Base-by-base conservation (phyloP, 2,329 filamentous ascomycete species). In the Ustilaginoidea virens region DNA sequence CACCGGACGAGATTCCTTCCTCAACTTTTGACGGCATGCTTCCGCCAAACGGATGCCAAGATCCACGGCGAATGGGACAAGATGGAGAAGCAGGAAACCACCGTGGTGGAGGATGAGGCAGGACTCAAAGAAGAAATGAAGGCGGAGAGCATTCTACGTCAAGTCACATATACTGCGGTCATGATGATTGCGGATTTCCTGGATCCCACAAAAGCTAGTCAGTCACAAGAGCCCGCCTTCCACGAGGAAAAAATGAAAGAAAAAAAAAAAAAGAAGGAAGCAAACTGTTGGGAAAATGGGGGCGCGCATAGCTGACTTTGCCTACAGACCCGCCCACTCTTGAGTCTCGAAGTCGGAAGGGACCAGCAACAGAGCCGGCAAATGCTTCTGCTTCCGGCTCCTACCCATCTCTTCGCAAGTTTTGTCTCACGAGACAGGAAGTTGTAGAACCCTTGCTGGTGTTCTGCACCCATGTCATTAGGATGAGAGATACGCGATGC, bases 91-190 rank as follows among this genome's bases (percentile, higher is more conserved):
- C 59, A 71, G 37, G 67, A 79, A 40, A 60, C 58, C 13, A 58
- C 73, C 9, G 66, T 69, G 23, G 67, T 75, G 2, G 75, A 75
- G 4, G 75, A 76, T 13, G 82, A 86, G 31, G 80, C 81, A n/a
- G 53, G 46, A 34, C 58, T 98, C 30, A 81, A 80, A 1, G 85
- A 94, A 40, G 90, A 98, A 56, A 98, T 98, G 90, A 93, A 94
- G 54, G 77, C 82, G 5, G 90, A 98, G 51, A 96, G 87, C 46
- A 92, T 98, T 17, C 60, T 98, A 25, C 74, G 90, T 13, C 85
- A 94, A 49, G 66, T 96, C 28, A 94, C 87, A 0, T 90, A 92
- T 52, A 83, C 83, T 4, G 82, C 86, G 1, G 83, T 94, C 17
- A 76, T 90, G 42, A 83, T 96, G 66, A 79, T 94, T 37, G 82